Evolutionary conservation across 2,329 filamentous ascomycete species (phyloP), one percentile per base, ranked within the genome.

Genomic region (Aaosphaeria pasadenensis): DNA sequence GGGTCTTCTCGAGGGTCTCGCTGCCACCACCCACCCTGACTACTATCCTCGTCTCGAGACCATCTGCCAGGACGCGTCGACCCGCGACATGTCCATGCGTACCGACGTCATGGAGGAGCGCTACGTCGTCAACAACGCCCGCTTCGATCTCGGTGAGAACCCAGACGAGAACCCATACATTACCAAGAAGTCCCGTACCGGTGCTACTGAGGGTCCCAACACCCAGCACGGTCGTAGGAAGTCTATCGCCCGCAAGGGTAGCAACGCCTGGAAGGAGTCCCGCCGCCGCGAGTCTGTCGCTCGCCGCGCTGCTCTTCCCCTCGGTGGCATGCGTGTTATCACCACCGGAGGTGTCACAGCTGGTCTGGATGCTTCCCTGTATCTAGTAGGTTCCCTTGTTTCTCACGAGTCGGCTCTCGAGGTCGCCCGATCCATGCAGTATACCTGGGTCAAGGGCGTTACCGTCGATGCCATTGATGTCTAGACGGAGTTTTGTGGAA

Each of bases 101-200:
- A 90, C 88, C 60, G 88, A 94, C 64, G 87, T 94, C 54, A 81
- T 92, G 63, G 88, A 94, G 64, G 86, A 89, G 64, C 82, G 89
- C 64, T 95, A 94, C 67, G 89, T 95, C 17, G 89, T 95, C 69
- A 95, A 95, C 79, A 94, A 95, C 73, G 85, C 91, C 50, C 87
- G 89, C 59, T 95, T 92, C 70, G 89, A 94, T 60, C 77, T 94
- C 39, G 80, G 79, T 58, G 86, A 87, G 51, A 84, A 91, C 64
- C 83, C 88, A 63, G 87, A 91, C 53, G 86, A 91, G 71, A 92
- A 89, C 71, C 65, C 88, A 31, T 92, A 92, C 73, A 85, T 94
- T 68, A 81, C 88, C 62, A 84, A 82, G 76, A 88, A 87, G 58
- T 53, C 53, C 44, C 63, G 63, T 46, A 53, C 58, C 36, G 56